phyloP scores from a whole-genome alignment of 2,329 filamentous ascomycete species.

The Trichoderma semiorbis region DNA sequence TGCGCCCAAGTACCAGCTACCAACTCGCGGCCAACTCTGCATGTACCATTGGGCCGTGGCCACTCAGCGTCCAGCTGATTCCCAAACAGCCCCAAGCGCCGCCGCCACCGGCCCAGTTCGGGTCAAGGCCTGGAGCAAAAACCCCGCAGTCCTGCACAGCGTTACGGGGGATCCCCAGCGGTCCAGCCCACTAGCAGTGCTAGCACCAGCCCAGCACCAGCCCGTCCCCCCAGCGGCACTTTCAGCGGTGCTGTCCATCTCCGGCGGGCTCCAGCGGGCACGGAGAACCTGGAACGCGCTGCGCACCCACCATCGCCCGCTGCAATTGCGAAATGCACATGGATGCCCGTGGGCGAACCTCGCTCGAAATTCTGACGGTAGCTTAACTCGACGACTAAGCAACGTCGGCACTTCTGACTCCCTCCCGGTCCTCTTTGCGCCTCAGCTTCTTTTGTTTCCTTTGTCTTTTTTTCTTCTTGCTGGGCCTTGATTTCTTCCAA shows the following conservation, averaged over 20 bases:
- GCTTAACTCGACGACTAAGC: slow-evolving; percentile 16
- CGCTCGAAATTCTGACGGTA: not conserved
- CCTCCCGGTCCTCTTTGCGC: slow-evolving; percentile 14
- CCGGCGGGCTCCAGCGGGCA: not conserved
- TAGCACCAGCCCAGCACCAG: not conserved
- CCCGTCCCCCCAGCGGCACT: not conserved
- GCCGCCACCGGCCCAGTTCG: slow-evolving; percentile 11
- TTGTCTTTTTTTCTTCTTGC: not conserved
- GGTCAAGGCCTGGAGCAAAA: slow-evolving; percentile 5
- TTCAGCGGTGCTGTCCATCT: not conserved
- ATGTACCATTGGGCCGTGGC: slow-evolving; percentile 7
- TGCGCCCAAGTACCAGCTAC: not conserved
- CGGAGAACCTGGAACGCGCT: not conserved
- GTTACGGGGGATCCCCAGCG: slow-evolving; percentile 10
- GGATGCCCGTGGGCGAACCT: not conserved
- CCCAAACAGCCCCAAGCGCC: not conserved
- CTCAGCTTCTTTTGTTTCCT: not conserved
- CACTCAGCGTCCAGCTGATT: slow-evolving; percentile 19
- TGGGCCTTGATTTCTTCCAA: not conserved
- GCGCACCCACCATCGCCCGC: not conserved
- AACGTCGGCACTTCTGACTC: not conserved
- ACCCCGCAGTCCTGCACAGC: slow-evolving; percentile 8
- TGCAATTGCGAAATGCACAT: not conserved
- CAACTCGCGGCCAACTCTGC: not conserved
- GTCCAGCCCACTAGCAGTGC: slow-evolving; percentile 1